These are phyloP conservation scores for Elsinoe ampelina DNA, from an alignment of 2,329 filamentous ascomycete species.

Conservation along the genomic window DNA sequence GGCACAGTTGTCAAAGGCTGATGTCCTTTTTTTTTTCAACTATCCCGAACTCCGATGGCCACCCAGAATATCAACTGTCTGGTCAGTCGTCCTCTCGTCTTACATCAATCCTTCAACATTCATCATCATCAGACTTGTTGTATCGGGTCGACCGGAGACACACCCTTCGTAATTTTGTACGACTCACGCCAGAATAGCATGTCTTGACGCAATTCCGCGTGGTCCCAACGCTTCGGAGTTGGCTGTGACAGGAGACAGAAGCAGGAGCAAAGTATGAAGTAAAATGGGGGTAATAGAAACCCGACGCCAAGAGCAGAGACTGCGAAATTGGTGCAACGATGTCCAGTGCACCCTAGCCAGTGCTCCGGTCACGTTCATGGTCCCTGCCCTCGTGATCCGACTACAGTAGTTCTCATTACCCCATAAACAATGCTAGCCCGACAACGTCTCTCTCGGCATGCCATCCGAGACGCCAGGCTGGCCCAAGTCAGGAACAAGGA, in stretches of 20 bases:
- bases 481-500: conserved; percentile 4
- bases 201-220: conserved; percentile 4
- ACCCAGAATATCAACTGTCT: conserved; percentile 4
- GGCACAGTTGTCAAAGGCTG: not conserved
- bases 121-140: not conserved
- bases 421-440: conserved; percentile 3
- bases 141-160: not conserved
- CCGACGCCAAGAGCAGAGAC: not conserved
- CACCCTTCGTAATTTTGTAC: not conserved
- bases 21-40: not conserved
- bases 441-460: conserved; percentile 2
- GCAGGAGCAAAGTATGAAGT: conserved; percentile 11
- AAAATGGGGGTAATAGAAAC: conserved; percentile 15
- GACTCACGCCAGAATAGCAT: not conserved
- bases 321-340: not conserved
- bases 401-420: conserved; percentile 9
- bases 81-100: conserved; percentile 9
- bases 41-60: conserved; percentile 1
- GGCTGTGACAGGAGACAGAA: conserved; percentile 4
- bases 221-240: conserved; percentile 5
- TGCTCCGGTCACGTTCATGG: not conserved
- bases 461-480: conserved; percentile 3
- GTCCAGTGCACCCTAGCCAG: not conserved
- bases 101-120: not conserved
- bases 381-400: conserved; percentile 7